Base-by-base conservation (phyloP, 2,329 filamentous ascomycete species). In the Elsinoe perseae region DNA sequence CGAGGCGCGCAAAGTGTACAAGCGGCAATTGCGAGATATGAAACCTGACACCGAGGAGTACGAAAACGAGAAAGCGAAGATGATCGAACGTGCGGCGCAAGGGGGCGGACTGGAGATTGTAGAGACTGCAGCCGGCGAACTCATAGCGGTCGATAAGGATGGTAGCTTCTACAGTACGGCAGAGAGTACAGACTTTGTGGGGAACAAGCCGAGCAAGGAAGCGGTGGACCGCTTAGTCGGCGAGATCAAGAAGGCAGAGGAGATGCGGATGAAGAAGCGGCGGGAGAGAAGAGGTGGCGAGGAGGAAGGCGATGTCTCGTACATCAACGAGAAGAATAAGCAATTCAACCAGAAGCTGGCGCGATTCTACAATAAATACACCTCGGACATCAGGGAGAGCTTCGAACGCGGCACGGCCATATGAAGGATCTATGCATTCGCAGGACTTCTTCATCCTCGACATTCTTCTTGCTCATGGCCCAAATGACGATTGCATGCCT, bases 291-390 rank as follows among this genome's bases (percentile, higher is more conserved):
- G 84, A 69, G 72, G 75, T 38, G 86, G 85, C 60, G 89, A 91
- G 58, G 90, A 95, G 61, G 87, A 91, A 48, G 86, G 83, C 25
- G 93, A 98, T 72, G 87, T 97, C 65, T 97, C 92, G 6, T 97
- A 95, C 73, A 98, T 98, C 81, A 98, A 98, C 75, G 90, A 96
- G 75, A 96, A 98, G 85, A 98, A 98, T 79, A 97, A 97, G 79
- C 59, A 96, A 79, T 98, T 98, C 77, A 98, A 98, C 82, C 85
- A 95, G 76, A 97, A 98, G 76, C 77, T 98, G 71, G 79, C 86
- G 55, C 80, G 93, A 63, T 98, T 97, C 76, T 98, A 98, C 74
- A 93, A 98, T 75, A 95, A 95, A 77, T 98, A 98, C 72, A 98
- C 93, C 44, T 84, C 87, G 28, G 93, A 98, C 71, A 97, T 98